Percentiles rank a stretch among this genome's conserved stretches.
phyloP scores from a whole-genome alignment of 345 rosid genomes.

The Luvunga scandens region DNA sequence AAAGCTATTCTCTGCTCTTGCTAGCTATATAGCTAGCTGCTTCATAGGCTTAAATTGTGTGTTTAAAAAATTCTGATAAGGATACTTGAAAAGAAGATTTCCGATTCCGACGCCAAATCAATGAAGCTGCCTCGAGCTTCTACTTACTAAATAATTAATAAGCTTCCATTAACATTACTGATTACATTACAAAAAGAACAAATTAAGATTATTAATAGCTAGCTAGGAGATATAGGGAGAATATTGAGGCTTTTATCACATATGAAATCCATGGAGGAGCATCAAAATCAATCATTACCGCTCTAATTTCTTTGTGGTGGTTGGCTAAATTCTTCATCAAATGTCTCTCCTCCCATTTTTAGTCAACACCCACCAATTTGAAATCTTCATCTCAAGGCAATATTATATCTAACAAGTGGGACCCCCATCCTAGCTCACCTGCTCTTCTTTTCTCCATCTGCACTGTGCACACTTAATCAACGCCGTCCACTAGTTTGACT shows the following conservation, averaged over 20 bases:
- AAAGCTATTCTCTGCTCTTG: too few species aligned
- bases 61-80: not conserved
- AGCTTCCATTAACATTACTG: not conserved
- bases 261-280: slow-evolving; percentile 19
- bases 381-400: slow-evolving; percentile 17
- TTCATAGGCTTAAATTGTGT: too few species aligned
- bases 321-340: slow-evolving; percentile 10
- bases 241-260: not conserved
- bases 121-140: not conserved
- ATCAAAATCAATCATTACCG: slow-evolving; percentile 21
- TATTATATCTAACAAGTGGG: slow-evolving; percentile 18
- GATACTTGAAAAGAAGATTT: not conserved
- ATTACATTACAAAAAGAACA: too few species aligned
- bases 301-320: slow-evolving; percentile 4
- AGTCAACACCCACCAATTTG: slow-evolving; percentile 43
- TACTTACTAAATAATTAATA: not conserved
- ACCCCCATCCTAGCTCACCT: not conserved
- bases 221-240: not conserved
- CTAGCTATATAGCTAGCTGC: too few species aligned
- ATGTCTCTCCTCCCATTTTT: slow-evolving; percentile 7
- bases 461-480: not conserved
- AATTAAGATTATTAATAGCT: not conserved
- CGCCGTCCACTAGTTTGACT: not conserved
- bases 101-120: not conserved
- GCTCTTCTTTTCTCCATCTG: not conserved